Evolutionary conservation across 805 yeast species (phyloP).

Genomic region (Kodamaea neixiangensis): DNA sequence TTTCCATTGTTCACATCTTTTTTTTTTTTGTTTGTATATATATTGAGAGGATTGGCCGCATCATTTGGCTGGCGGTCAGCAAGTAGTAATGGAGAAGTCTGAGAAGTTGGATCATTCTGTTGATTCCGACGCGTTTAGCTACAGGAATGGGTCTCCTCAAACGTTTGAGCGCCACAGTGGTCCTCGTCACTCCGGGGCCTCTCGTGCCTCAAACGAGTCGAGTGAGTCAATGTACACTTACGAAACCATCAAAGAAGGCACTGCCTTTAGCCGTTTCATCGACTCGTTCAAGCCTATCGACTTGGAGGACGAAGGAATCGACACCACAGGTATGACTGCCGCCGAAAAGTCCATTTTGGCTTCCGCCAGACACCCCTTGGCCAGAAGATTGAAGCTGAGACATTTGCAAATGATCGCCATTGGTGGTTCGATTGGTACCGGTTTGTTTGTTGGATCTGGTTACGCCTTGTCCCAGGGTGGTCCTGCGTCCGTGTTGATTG

Average conservation of each 20-base stretch:
- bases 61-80: background rate
- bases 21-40: conserved; percentile 3
- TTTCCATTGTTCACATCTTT: background rate
- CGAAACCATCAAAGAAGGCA: conserved; percentile 17
- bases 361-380: conserved; percentile 44
- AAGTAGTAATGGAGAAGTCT: background rate
- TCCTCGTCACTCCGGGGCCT: background rate
- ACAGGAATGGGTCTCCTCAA: conserved; percentile 12
- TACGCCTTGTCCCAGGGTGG: conserved; percentile 38
- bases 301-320: conserved; percentile 31
- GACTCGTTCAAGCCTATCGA: conserved; percentile 42
- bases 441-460: conserved; percentile 54
- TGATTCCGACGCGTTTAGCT: conserved; percentile 16
- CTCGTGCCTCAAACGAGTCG: conserved; percentile 9
- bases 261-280: conserved; percentile 22
- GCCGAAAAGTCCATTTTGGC: conserved; percentile 42
- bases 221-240: conserved; percentile 13
- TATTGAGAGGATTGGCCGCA: background rate
- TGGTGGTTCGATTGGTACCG: conserved; percentile 86
- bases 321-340: conserved; percentile 33
- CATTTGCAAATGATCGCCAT: conserved; percentile 77
- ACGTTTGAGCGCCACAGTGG: background rate
- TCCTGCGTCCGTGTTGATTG: conserved; percentile 31
- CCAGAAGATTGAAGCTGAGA: conserved; percentile 40
- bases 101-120: conserved; percentile 6